Percentiles rank a stretch among this genome's conserved stretches.
Conservation (phyloP, 1,139 yeast species). For the Sugiyamaella sp. region DNA sequence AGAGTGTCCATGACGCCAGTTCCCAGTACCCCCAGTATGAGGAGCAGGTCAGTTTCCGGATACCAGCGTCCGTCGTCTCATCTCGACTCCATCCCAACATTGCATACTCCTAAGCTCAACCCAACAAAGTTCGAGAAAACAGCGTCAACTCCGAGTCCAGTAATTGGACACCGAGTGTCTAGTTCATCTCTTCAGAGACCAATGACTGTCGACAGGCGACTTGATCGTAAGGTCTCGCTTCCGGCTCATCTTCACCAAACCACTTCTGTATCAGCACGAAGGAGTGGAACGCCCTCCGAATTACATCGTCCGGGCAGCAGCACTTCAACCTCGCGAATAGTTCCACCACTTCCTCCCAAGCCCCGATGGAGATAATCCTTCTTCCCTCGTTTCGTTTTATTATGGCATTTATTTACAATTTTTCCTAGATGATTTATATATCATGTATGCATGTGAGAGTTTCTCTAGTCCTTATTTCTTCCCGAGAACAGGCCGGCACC, state of each 20-base stretch:
- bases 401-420: neutral
- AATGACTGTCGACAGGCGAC: conserved; percentile 5
- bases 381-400: neutral
- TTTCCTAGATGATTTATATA: neutral
- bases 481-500: conserved; percentile 18
- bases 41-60: neutral
- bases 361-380: conserved; percentile 15
- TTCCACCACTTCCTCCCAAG: conserved; percentile 14
- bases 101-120: neutral
- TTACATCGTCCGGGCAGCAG: conserved; percentile 15
- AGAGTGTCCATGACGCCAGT: conserved; percentile 7
- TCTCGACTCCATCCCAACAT: conserved; percentile 10
- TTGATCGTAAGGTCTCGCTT: conserved; percentile 12
- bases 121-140: neutral
- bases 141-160: conserved; percentile 2
- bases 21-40: neutral
- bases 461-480: neutral
- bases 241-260: conserved; percentile 12
- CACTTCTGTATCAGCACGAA: neutral
- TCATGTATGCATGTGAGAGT: conserved; percentile 8
- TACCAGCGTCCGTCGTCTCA: conserved; percentile 11
- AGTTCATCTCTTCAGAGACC: conserved; percentile 2
- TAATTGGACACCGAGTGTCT: conserved; percentile 3
- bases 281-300: conserved; percentile 6
- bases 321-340: conserved; percentile 4